phyloP scores from a whole-genome alignment of 768 basidiomycete species.

The Cantharellus anzutake region DNA sequence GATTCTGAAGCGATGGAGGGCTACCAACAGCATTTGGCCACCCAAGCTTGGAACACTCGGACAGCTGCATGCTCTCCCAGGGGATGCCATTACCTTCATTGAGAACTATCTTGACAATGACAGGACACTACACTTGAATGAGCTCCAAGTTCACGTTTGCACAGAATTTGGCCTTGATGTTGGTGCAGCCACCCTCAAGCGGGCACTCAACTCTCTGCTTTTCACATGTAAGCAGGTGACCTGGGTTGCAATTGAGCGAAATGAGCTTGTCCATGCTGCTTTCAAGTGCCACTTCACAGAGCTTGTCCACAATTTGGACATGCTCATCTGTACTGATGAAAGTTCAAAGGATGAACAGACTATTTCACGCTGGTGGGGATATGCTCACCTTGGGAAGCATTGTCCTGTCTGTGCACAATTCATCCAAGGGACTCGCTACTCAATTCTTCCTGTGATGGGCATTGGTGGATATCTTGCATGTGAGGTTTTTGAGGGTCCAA shows the following conservation, averaged over 20 bases:
- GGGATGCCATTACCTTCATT: neutral
- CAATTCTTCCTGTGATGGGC: slow-evolving; percentile 4
- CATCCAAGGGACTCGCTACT: neutral
- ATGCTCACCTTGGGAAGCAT: neutral
- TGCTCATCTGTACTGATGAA: slow-evolving; percentile 8
- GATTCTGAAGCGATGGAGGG: neutral
- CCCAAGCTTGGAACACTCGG: neutral
- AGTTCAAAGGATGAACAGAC: neutral
- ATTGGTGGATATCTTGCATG: neutral
- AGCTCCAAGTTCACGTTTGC: neutral
- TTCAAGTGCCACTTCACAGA: neutral
- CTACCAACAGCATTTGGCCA: neutral
- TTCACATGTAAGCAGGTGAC: slow-evolving; percentile 6
- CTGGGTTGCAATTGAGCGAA: slow-evolving; percentile 4
- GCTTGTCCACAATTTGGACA: slow-evolving; percentile 1
- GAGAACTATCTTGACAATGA: neutral
- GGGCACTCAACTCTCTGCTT: neutral
- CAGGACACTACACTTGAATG: slow-evolving; percentile 5
- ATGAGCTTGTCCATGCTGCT: neutral
- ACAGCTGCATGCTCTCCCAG: neutral
- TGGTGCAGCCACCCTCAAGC: neutral
- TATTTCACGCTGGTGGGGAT: neutral
- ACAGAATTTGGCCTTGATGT: neutral
- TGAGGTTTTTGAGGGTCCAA: slow-evolving; percentile 5
- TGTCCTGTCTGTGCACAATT: neutral